phyloP scores from a whole-genome alignment of 192 early-diverging fungal species.

The Dissophora globulifera region DNA sequence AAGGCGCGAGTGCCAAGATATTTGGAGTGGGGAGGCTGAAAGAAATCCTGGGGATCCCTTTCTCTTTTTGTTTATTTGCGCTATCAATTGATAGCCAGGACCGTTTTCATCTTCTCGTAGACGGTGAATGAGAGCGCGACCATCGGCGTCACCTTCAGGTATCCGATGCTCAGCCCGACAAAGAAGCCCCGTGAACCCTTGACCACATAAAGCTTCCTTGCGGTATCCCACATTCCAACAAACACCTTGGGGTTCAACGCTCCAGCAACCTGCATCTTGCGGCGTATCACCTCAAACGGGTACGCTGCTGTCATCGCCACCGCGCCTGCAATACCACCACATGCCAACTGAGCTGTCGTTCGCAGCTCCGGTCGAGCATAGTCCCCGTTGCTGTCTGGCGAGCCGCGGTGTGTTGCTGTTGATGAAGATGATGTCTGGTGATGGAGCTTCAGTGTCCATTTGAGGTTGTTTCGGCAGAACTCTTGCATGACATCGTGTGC shows the following conservation, averaged over 20 bases:
- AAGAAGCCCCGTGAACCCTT: constrained; percentile 89
- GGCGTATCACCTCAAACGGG: constrained; percentile 91
- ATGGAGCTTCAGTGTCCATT: constrained; percentile 25
- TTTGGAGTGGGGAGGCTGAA: no score
- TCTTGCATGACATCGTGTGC: constrained; percentile 79
- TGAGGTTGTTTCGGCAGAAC: constrained; percentile 55
- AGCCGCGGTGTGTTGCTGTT: constrained; percentile 14
- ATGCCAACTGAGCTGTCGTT: constrained; percentile 79
- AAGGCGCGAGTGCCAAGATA: no score
- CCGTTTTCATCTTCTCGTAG: constrained; percentile 83
- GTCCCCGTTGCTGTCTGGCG: constrained; percentile 34
- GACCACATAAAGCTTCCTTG: constrained; percentile 68
- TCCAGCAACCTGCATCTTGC: constrained; percentile 87
- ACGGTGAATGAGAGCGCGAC: constrained; percentile 87
- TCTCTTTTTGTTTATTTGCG: no score
- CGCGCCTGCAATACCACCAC: constrained; percentile 86
- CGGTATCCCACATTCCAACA: constrained; percentile 68
- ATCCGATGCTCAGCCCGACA: constrained; percentile 96
- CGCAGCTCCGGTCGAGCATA: constrained; percentile 58
- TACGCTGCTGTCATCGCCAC: constrained; percentile 89
- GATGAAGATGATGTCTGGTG: no score
- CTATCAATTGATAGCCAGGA: constrained; percentile 62
- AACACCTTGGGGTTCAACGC: constrained; percentile 62
- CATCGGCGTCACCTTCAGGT: constrained; percentile 96
- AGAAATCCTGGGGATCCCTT: no score